phyloP scores from a whole-genome alignment of 306 rosid genomes.

The Vigna angularis region DNA sequence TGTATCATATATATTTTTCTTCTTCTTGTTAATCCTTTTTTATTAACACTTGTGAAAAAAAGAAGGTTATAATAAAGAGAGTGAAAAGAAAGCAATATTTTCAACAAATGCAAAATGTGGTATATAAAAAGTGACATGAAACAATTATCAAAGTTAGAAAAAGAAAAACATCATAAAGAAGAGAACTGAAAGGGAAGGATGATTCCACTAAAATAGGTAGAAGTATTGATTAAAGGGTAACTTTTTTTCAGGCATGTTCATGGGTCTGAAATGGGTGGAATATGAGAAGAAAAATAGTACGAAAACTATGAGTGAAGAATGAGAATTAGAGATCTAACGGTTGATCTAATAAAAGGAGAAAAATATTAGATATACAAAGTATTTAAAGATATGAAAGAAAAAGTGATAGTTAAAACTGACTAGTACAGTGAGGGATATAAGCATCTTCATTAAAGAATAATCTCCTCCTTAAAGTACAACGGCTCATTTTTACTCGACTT shows the following conservation, averaged over 20 bases:
- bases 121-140: not conserved
- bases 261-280: not conserved
- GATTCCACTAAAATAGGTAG: not conserved
- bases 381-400: not conserved
- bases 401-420: not conserved
- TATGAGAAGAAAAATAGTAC: not conserved
- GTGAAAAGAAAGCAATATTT: not conserved
- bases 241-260: not conserved
- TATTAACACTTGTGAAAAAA: not conserved
- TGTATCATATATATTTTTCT: not conserved
- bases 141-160: not conserved
- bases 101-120: not conserved
- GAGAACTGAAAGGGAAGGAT: conserved; percentile 1
- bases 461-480: too few species aligned
- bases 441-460: not conserved
- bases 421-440: not conserved
- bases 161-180: conserved; percentile 1
- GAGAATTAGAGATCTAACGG: not conserved
- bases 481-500: too few species aligned
- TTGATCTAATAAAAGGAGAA: not conserved
- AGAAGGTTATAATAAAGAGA: not conserved
- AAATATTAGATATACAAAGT: not conserved
- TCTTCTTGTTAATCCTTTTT: not conserved
- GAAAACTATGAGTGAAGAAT: not conserved
- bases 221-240: not conserved